Base-by-base conservation (phyloP, 768 basidiomycete genomes). In the Brasilioporus rufonigricans region DNA sequence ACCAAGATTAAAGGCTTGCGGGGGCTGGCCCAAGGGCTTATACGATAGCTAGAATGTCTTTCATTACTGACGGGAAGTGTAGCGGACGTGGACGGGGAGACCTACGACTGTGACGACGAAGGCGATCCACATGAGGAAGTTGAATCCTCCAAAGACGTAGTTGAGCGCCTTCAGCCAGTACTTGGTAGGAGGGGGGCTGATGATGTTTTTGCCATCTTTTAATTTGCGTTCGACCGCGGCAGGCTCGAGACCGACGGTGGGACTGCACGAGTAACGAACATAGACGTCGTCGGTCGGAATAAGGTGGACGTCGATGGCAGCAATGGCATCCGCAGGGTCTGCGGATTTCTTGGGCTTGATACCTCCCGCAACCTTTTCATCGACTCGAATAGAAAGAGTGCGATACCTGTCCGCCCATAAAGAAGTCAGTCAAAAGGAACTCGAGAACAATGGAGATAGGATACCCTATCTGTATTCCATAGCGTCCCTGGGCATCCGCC, bases 131-230 rank as follows among this genome's bases (percentile, higher is more conserved):
- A 84, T 78, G 16, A 84, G 66, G 50, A 75, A 76, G 48, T 82
- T 82, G 65, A 84, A 84, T 1, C 83, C 83, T 39, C 82, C 80
- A 44, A 84, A 80, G 45, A 84, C 55, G 49, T 82, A 84, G 59
- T 76, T 77, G 18, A 80, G 61, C 29, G 74, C 70, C 71, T 82
- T 83, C 62, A 75, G 73, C 73, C 68, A 79, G 59, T 72, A 74
- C 60, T 79, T 76, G 8, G 74, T 76, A 4, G 74, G 75, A 3
- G 79, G 79, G 0, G 80, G 75, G 21, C 75, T 76, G 21, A 84
- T 78, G 40, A 75, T 67, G 61, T 84, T 84, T 58, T 72, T 77
- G 6, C 78, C 77, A 14, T 72, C 62, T 33, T 68, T 64, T 14
- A 73, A 53, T n/a, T 65, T 69, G 24, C 79, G 72, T 48, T 71